Base-by-base conservation (phyloP, 176 grass and related monocot species). In the Phoenix roebelenii region DNA sequence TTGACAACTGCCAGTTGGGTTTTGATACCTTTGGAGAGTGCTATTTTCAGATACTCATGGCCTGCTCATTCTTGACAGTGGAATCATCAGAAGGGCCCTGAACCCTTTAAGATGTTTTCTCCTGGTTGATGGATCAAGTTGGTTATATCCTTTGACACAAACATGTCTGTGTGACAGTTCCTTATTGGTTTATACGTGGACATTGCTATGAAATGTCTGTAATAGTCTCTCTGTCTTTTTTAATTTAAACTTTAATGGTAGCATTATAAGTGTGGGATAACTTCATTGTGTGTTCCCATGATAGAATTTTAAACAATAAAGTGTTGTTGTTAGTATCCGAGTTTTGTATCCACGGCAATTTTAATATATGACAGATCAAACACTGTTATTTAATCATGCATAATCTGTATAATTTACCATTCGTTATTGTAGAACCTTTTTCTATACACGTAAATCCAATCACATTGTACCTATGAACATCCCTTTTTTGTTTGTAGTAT, bases 11-110 rank as follows among this genome's bases (percentile, higher is more conserved):
- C 7, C 7, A 3, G 10, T 44, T 44, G 35, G 35, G 53, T 57
- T 71, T 71, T 28, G 16, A 25, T 28, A 17, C 50, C 57, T 51
- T 20, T 18, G 3, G 66, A 64, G 75, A 68, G 68, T 18, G 22
- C 9, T 44, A 44, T 9, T 10, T 22, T 72, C 75, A 52, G 30
- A 55, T n/a, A 20, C 22, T 23, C 30, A 63, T 63, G 60, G 18
- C 18, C 35, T 49, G 5, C 39, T 63, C 50, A 22, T 50, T 49
- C 32, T 48, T 22, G 19, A 49, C n/a, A n/a, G 4, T 23, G 35
- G 39, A 39, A 63, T 50, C 60, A 23, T 22, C 18, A 50, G 30
- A 7, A 63, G 30, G 10, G 3, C n/a, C 30, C 22, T 26, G 23
- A 3, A 35, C 17, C 6, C 25, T 26, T 17, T 23, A 4, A 28